Evolutionary conservation across 2,329 filamentous ascomycete genomes (phyloP), one percentile per base, ranked within the genome.

Genomic region (Samsoniella hepiali): DNA sequence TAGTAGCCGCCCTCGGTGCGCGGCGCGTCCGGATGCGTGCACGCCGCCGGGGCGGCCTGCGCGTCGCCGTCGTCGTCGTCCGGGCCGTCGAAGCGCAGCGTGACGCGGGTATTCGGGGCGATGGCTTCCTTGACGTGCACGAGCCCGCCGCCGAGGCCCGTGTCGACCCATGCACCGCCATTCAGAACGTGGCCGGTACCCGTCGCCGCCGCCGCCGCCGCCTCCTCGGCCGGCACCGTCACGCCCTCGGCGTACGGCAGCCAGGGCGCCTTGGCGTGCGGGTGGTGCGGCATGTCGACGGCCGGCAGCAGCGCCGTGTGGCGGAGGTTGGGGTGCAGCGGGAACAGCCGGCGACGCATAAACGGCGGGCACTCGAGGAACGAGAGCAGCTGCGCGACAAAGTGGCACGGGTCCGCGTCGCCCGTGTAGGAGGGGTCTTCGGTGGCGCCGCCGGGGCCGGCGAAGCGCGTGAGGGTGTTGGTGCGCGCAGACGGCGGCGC

Each of bases 301-400:
- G 85, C 91, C 0, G 90, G 90, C 34, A 96, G 78, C 45, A 88
- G 81, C 8, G 91, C 91, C 45, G 90, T 91, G 13, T 86, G 85
- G 45, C 85, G 81, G 49, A 96, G 80, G 72, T 96, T 93, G 10
- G 90, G 87, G 71, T 96, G 91, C 66, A 93, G 79, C 1, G 89
- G 88, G 69, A 96, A 94, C 3, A 96, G 81, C 2, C 82, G 77
- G 72, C 88, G 88, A 69, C 91, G 87, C 76, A 96, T 87, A 75
- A 95, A 89, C 1, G 91, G 91, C 36, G 92, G 92, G 5, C 90
- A 90, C 75, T 96, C 92, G 65, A 96, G 85, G 76, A 93, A 96
- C 65, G 85, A 88, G 8, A 96, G 80, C 7, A 96, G 78, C 71
- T 95, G 91, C 58, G 86, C 83, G 29, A 96, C 81, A 76, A 94